Base-by-base conservation (phyloP, 805 yeast genomes). In the Teunomyces gatunensis region DNA sequence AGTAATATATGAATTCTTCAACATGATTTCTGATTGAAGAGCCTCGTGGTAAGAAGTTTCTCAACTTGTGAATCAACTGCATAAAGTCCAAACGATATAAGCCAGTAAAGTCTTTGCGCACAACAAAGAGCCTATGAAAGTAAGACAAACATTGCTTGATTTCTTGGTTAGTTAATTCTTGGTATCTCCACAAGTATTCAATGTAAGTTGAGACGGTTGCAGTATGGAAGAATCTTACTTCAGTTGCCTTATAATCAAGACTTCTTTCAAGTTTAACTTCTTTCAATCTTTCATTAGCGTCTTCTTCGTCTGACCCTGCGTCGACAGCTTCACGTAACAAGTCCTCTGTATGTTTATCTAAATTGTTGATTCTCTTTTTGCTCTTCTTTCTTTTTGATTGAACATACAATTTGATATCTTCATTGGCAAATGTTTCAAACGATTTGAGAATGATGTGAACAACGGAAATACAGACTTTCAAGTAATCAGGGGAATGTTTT, bases 51-150 rank as follows among this genome's bases (percentile, higher is more conserved):
- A 83, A 64, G 5, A 84, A 81, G 28, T 69, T 69, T 23, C 75
- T 58, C 13, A 77, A 62, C 33, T 73, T 74, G 10, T 81, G 68
- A 5, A 86, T 66, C 56, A 86, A 68, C 23, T 77, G 56, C 77
- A 92, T 78, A 59, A 94, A 81, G 60, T 91, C 97, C 29, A 94
- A 60, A 44, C 96, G 71, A 56, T 75, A 84, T 29, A 87, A 63
- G 0, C 83, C 70, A 36, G 83, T 81, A 44, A 74, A 76, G 48
- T 86, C 84, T 35, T 80, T 76, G 42, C 81, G 74, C 2, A 66
- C 56, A 42, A 85, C 83, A 54, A 89, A 81, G 1, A 89, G 65
- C 27, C 87, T 71, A 58, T 87, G 89, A 58, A 90, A 82, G 58
- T 80, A 92, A 0, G 85, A 71, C 6, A 94, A 60, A 9, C 85